Conservation (phyloP, 2,329 filamentous ascomycete species). For the Cercospora sesami region DNA sequence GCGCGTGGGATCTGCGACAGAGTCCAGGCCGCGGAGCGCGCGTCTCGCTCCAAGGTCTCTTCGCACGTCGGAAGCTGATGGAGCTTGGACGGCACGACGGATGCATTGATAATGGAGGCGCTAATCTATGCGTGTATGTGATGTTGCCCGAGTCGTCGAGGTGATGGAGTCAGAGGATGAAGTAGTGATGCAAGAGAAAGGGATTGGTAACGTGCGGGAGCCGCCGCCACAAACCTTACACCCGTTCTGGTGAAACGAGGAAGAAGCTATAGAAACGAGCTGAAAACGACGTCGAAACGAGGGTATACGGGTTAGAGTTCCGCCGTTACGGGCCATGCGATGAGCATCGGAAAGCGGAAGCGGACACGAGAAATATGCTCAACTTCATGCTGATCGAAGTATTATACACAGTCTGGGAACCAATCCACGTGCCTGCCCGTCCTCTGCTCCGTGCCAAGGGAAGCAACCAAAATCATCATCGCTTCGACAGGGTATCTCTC, state of each 20-base stretch:
- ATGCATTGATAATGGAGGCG: background rate
- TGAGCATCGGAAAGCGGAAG: background rate
- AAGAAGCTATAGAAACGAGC: background rate
- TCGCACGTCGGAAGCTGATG: background rate
- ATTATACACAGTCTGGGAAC: background rate
- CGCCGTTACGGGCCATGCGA: background rate
- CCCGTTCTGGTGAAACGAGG: background rate
- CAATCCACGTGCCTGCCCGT: background rate
- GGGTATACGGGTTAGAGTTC: background rate
- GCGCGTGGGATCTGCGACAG: background rate
- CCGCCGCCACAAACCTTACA: background rate
- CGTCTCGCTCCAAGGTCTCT: background rate
- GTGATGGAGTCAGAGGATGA: background rate
- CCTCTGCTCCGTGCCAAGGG: background rate
- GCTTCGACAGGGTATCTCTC: conserved; percentile 5
- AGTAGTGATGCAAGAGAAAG: background rate
- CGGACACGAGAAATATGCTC: background rate
- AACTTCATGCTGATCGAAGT: background rate
- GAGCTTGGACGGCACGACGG: background rate
- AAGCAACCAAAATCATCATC: background rate
- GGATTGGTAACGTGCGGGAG: background rate
- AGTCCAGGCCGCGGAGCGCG: background rate
- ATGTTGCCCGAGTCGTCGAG: background rate
- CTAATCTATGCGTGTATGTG: background rate
- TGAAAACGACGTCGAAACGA: background rate